These are phyloP conservation scores for Podaxis carcinomalis DNA, from an alignment of 768 basidiomycete genomes.

Conservation along the genomic window DNA sequence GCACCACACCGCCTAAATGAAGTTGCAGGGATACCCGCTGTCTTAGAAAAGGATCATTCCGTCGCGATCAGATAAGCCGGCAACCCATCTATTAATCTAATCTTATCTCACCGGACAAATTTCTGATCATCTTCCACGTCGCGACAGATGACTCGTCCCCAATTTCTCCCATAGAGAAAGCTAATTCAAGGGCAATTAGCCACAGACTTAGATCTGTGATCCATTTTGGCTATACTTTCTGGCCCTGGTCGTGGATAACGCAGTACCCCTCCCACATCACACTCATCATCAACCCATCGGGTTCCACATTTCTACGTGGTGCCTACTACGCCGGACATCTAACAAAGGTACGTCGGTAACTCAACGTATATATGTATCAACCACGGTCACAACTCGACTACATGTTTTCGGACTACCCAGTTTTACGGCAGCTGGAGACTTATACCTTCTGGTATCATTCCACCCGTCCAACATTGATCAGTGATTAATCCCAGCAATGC, in stretches of 20 bases:
- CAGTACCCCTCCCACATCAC: neutral
- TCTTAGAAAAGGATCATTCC: no score
- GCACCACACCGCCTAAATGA: neutral
- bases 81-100: neutral
- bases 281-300: neutral
- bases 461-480: neutral
- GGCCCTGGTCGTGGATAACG: neutral
- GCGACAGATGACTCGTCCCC: neutral
- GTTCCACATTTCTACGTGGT: neutral
- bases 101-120: constrained; percentile 6
- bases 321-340: neutral
- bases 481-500: neutral
- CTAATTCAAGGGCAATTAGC: no score
- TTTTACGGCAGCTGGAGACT: neutral
- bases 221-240: neutral
- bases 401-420: neutral
- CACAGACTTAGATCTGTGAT: no score
- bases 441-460: neutral
- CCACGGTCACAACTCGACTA: neutral
- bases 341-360: neutral
- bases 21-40: no score
- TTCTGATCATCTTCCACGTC: constrained; percentile 7
- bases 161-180: neutral
- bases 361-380: neutral
- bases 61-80: neutral